phyloP scores from a whole-genome alignment of 352 stramenopile species.

The Halophytophthora batemanensis region DNA sequence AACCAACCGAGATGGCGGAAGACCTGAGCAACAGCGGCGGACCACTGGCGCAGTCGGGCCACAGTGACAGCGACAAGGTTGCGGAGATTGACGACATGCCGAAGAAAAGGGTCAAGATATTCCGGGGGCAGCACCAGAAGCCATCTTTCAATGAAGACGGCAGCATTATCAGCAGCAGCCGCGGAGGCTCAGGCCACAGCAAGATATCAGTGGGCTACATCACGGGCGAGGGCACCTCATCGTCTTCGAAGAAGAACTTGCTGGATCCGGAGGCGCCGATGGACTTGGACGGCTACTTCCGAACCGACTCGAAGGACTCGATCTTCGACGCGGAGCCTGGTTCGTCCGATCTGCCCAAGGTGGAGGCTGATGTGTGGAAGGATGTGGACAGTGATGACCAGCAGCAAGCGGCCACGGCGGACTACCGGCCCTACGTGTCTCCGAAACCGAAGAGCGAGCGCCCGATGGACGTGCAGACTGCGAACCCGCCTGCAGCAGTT shows the following conservation, averaged over 20 bases:
- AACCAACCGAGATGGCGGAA: slow-evolving; percentile 76
- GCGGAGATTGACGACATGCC: slow-evolving; percentile 49
- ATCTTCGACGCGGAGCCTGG: slow-evolving; percentile 37
- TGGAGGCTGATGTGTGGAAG: slow-evolving; percentile 34
- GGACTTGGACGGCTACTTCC: slow-evolving; percentile 43
- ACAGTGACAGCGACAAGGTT: slow-evolving; percentile 46
- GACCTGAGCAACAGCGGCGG: slow-evolving; percentile 29
- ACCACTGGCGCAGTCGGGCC: slow-evolving; percentile 16
- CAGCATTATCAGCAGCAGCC: slow-evolving; percentile 11
- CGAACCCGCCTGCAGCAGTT: slow-evolving; percentile 18
- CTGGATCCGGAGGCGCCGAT: slow-evolving; percentile 22
- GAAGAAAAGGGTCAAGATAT: slow-evolving; percentile 79
- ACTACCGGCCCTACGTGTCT: slow-evolving; percentile 55
- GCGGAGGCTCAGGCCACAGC: slow-evolving; percentile 8
- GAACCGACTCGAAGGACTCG: slow-evolving; percentile 57
- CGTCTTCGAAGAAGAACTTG: slow-evolving; percentile 26
- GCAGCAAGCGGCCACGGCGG: slow-evolving; percentile 21
- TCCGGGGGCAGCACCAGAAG: slow-evolving; percentile 33
- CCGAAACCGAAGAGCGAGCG: slow-evolving; percentile 47
- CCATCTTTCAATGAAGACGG: slow-evolving; percentile 34
- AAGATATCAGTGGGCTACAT: slow-evolving; percentile 25
- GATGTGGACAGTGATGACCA: slow-evolving; percentile 28
- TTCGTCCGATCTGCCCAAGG: slow-evolving; percentile 23
- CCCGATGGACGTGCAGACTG: slow-evolving; percentile 12
- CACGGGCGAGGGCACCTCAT: slow-evolving; percentile 32